A percentile compares a stretch with the other conserved stretches of the same genome.
phyloP scores from a whole-genome alignment of 768 basidiomycete genomes.

The Filobasidium floriforme region DNA sequence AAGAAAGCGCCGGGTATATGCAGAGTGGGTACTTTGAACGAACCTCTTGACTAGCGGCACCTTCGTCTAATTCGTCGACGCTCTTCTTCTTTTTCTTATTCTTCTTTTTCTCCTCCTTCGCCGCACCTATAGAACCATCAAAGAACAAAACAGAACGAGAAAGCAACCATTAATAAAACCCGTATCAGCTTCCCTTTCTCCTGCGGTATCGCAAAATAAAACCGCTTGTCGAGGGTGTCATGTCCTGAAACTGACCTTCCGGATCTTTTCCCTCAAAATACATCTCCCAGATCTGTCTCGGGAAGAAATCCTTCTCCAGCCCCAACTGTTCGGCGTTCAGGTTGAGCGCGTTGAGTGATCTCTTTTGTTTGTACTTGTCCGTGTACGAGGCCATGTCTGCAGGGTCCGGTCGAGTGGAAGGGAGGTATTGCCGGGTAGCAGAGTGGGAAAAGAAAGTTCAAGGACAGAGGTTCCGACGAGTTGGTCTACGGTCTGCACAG shows the following conservation, averaged over 20 bases:
- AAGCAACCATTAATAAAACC: too few species aligned
- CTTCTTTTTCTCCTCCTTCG: slow-evolving; percentile 5
- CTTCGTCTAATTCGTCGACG: slow-evolving; percentile 13
- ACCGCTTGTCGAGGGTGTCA: too few species aligned
- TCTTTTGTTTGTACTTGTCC: slow-evolving; percentile 19
- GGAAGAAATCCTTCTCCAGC: slow-evolving; percentile 19
- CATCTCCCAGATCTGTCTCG: slow-evolving; percentile 18
- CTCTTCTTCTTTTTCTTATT: slow-evolving; percentile 11
- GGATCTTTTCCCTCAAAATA: slow-evolving; percentile 20
- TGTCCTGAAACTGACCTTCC: too few species aligned
- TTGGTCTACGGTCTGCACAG: too few species aligned
- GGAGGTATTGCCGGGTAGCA: not conserved
- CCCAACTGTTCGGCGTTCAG: slow-evolving; percentile 14
- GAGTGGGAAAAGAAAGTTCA: not conserved
- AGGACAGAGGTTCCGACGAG: not conserved
- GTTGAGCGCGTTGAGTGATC: slow-evolving; percentile 10
- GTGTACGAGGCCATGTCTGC: slow-evolving; percentile 17
- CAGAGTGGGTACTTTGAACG: not conserved
- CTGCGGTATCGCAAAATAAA: too few species aligned
- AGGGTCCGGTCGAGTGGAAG: not conserved
- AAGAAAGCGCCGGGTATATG: not conserved
- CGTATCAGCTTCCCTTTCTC: too few species aligned
- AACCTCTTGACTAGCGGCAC: slow-evolving; percentile 12
- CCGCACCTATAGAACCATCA: not conserved
- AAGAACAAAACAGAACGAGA: not conserved